Base-by-base conservation (phyloP, 352 stramenopile species). In the Pythium dissotocum region DNA sequence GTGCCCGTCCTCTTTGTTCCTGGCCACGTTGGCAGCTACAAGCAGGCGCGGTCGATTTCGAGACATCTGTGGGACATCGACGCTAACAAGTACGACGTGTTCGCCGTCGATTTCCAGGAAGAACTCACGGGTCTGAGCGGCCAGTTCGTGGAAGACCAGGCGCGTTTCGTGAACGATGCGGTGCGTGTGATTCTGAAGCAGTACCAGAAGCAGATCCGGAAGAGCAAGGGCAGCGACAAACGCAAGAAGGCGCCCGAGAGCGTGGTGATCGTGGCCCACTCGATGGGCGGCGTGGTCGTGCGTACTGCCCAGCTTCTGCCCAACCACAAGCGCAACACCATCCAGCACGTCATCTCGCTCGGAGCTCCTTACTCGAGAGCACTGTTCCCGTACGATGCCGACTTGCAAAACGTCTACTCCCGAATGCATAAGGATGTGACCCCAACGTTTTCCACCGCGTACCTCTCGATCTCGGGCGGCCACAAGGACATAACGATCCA, bases 401-500 rank as follows among this genome's bases (percentile, higher is more conserved):
- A 88, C 24, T 75, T 91, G 77, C 82, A 85, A 46, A 63, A 67
- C 4, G 65, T 93, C 6, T 97, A 97, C 59, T 66, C 65, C 49
- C 64, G 42, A 63, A 76, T 63, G 61, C n/a, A 46, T 14, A 12
- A 42, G 40, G 49, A 35, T 21, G 35, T 28, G 7, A 6, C 58
- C 6, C 24, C 33, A 10, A 16, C 48, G n/a, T 59, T 58, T 8
- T 63, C 73, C 4, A 76, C 44, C 1, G 78, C 89, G 54, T 87
- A 89, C 61, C 69, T 97, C 32, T 94, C 89, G 6, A 80, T 97
- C 40, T 74, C 88, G 0, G 89, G 89, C 5, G 89, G 87, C 26
- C 82, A 95, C 63, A 95, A 93, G 56, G 89, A 97, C 63, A 83
- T 68, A 21, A 76, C 90, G 4, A 77, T 97, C 32, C 85, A 94